Percentiles rank a stretch among this genome's conserved stretches.
These are phyloP conservation scores for Arthrobotrys entomopaga DNA, from an alignment of 2,329 filamentous ascomycete genomes.

Conservation along the genomic window DNA sequence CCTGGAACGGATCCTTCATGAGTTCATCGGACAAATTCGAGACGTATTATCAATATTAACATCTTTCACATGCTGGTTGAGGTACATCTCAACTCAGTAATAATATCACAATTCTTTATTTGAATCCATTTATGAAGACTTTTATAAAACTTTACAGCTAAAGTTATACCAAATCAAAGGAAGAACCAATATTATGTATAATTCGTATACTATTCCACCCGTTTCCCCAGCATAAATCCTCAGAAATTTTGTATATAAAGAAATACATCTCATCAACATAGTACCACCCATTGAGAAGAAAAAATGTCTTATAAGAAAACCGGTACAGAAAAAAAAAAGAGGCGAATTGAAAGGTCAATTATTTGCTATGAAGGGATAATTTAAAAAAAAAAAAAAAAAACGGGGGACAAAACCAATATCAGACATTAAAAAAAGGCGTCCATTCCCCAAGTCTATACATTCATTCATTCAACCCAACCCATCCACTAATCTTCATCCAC, in stretches of 20 bases:
- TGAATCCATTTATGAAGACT: too few species aligned
- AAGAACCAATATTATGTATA: neutral
- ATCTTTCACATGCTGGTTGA: neutral
- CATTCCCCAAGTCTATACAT: slow-evolving; percentile 43
- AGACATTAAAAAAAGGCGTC: slow-evolving; percentile 17
- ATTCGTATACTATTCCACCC: neutral
- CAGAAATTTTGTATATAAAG: slow-evolving; percentile 1
- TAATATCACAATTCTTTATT: too few species aligned
- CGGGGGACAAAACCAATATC: neutral
- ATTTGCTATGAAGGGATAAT: slow-evolving; percentile 31
- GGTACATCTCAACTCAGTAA: neutral
- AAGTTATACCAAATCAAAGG: neutral
- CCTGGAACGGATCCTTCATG: too few species aligned
- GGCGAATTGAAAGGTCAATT: slow-evolving; percentile 30
- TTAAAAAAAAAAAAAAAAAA: neutral
- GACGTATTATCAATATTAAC: too few species aligned
- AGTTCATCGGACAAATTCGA: too few species aligned
- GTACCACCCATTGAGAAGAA: slow-evolving; percentile 11
- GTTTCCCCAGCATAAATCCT: neutral
- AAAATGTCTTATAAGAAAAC: slow-evolving; percentile 1
- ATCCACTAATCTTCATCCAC: neutral
- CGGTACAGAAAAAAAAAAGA: slow-evolving; percentile 3
- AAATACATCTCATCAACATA: slow-evolving; percentile 15
- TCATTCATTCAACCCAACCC: neutral
- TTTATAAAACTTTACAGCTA: too few species aligned